These are phyloP conservation scores for Dictyostelium discoideum DNA, from an alignment of 78 protist genomes.

Conservation along the genomic window dicty_2.7 NC_007090.3:1089001-1089500, in stretches of 20 bases:
- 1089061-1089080: background rate
- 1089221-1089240: slow-evolving; percentile 11
- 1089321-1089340: background rate
- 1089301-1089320: background rate
- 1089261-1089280: background rate
- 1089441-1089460: background rate
- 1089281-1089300: background rate
- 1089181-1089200: slow-evolving; percentile 17
- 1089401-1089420: background rate
- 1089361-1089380: background rate
- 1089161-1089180: background rate
- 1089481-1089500: background rate
- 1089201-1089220: background rate
- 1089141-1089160: slow-evolving; percentile 17
- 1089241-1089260: background rate
- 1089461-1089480: background rate
- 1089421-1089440: background rate
- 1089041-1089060: too few relatives aligned
- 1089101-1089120: background rate
- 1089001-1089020: background rate
- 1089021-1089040: background rate
- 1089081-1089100: background rate
- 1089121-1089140: slow-evolving; percentile 22
- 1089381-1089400: background rate
- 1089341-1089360: background rate